Conservation (phyloP, 78 protist species). For the Cavenderia fasciculata region DNA sequence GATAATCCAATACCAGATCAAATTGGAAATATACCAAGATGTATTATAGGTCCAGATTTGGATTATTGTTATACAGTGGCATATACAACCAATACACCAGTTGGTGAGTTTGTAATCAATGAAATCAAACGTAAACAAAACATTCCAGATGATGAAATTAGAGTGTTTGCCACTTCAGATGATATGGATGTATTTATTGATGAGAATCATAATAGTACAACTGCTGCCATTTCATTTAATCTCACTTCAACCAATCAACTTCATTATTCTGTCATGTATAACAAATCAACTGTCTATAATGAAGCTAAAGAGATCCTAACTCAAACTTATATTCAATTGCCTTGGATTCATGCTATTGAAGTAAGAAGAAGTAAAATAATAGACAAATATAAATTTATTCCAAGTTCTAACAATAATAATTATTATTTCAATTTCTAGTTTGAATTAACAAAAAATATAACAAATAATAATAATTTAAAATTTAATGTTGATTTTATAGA, state of each 20-base stretch:
- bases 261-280: conserved; percentile 13
- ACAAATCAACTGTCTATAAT: neutral
- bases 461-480: neutral
- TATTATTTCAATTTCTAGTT: too few relatives aligned
- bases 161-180: neutral
- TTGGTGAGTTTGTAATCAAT: conserved; percentile 7
- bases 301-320: neutral
- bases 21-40: conserved; percentile 6
- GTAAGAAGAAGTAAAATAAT: too few relatives aligned
- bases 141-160: conserved; percentile 10
- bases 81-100: neutral
- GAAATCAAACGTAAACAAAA: neutral
- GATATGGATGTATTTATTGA: neutral
- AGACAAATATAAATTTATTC: too few relatives aligned
- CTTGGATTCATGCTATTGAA: conserved; percentile 27
- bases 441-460: neutral
- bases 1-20: neutral
- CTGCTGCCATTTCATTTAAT: neutral
- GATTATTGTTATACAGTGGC: conserved; percentile 6
- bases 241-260: neutral
- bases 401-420: too few relatives aligned
- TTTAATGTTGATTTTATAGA: conserved; percentile 5
- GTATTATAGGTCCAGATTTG: conserved; percentile 5
- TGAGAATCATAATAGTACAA: conserved; percentile 11
- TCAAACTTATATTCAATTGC: conserved; percentile 13